Evolutionary conservation across 225 moss, liverwort and hornwort genomes (phyloP).

Genomic region (Ulota crispa): DNA sequence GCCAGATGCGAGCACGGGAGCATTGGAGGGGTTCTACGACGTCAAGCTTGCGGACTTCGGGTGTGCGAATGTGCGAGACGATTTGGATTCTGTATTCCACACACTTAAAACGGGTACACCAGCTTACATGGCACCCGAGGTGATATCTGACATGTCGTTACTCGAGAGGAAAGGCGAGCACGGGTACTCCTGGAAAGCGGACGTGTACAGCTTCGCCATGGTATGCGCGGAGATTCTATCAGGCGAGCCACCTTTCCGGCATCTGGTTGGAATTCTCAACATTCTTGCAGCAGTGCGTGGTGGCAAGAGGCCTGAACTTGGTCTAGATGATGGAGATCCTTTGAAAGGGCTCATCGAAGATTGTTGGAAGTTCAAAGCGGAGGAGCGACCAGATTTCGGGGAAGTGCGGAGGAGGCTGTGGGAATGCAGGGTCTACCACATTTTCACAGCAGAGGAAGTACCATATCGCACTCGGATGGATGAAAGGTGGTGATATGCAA

Average conservation of each 20-base stretch:
- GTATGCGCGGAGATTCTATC: neutral
- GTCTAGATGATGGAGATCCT: neutral
- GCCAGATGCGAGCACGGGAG: neutral
- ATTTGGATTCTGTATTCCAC: accelerated
- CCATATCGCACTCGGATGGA: neutral
- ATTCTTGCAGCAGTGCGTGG: neutral
- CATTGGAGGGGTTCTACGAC: neutral
- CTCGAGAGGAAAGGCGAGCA: no score
- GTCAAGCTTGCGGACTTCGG: constrained; percentile 14
- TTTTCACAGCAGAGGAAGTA: neutral
- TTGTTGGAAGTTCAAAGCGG: neutral
- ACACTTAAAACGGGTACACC: neutral
- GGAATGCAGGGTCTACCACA: neutral
- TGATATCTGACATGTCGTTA: no score
- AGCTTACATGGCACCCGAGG: no score
- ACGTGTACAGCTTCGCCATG: neutral
- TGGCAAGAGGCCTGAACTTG: neutral
- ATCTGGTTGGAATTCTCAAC: accelerated
- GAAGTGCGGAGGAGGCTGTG: neutral
- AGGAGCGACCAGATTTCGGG: neutral
- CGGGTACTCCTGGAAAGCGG: no score
- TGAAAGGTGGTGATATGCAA: neutral
- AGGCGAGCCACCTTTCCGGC: neutral
- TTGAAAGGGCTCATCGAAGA: constrained; percentile 16
- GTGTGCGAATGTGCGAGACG: neutral